These are phyloP conservation scores for Monilinia fructigena DNA, from an alignment of 2,329 filamentous ascomycete genomes.

Conservation along the genomic window DNA sequence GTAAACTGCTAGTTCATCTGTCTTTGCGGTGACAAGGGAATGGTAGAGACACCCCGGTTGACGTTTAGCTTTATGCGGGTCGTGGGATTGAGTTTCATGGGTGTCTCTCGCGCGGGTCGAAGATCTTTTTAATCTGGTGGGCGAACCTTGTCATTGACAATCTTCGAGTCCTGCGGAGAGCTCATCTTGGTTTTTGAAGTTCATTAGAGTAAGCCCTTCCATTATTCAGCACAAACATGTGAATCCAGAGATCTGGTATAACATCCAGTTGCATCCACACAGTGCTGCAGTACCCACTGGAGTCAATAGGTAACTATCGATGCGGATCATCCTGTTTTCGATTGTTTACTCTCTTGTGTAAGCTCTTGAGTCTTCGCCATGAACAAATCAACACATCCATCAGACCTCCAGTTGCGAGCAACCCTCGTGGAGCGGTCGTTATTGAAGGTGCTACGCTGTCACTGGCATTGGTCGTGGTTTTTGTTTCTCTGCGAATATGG, in stretches of 20 bases:
- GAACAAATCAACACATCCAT: slow-evolving; percentile 18
- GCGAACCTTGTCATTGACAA: not conserved
- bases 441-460: slow-evolving; percentile 11
- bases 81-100: slow-evolving; percentile 5
- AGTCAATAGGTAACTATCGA: not conserved
- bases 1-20: not conserved
- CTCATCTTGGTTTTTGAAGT: not conserved
- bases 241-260: slow-evolving; percentile 1
- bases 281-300: not conserved
- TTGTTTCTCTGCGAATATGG: slow-evolving; percentile 26
- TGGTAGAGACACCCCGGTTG: not conserved
- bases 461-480: slow-evolving; percentile 21
- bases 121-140: not conserved
- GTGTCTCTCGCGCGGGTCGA: too few relatives aligned
- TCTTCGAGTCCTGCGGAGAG: not conserved
- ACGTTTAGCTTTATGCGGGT: too few relatives aligned
- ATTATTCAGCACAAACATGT: not conserved
- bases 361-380: slow-evolving; percentile 5
- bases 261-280: slow-evolving; percentile 1
- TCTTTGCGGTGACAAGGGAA: not conserved
- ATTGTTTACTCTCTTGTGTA: not conserved
- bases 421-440: slow-evolving; percentile 21
- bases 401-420: slow-evolving; percentile 15
- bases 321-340: slow-evolving; percentile 5
- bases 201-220: too few relatives aligned